Conservation (phyloP, 2,329 filamentous ascomycete species). For the Trichoderma hamatum region DNA sequence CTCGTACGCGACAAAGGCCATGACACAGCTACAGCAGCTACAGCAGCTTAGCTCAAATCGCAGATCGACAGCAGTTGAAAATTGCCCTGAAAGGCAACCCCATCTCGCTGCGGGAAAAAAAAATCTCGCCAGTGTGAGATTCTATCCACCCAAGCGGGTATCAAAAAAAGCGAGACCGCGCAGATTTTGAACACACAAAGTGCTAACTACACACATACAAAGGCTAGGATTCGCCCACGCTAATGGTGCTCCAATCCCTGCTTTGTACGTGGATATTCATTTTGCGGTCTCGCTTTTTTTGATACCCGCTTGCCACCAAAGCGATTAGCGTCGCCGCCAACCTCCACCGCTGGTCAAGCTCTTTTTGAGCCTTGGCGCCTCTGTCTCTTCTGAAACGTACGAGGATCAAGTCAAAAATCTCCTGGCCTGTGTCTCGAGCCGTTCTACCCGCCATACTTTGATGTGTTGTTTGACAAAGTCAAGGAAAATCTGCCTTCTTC, state of each 20-base stretch:
- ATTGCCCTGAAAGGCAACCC: not conserved
- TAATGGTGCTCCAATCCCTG: no score
- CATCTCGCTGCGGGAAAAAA: not conserved
- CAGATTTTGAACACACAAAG: no score
- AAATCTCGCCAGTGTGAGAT: not conserved
- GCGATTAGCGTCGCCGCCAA: not conserved
- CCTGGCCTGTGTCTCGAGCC: not conserved
- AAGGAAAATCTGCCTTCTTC: not conserved
- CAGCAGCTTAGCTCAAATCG: not conserved
- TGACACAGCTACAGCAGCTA: not conserved
- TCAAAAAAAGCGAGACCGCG: no score
- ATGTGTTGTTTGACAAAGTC: not conserved
- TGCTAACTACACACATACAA: no score
- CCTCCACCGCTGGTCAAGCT: not conserved
- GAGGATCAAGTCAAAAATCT: not conserved
- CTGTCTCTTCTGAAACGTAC: not conserved
- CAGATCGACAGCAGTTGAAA: not conserved
- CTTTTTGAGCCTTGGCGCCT: not conserved
- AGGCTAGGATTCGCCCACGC: no score
- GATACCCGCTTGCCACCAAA: no score
- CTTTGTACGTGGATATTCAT: no score
- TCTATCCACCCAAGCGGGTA: conserved; percentile 1
- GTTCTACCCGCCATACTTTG: not conserved
- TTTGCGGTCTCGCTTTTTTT: no score
- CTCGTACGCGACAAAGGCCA: not conserved